These are phyloP conservation scores for Endotrypanum monterogeii DNA, from an alignment of 208 protist genomes.

Conservation along the genomic window DNA sequence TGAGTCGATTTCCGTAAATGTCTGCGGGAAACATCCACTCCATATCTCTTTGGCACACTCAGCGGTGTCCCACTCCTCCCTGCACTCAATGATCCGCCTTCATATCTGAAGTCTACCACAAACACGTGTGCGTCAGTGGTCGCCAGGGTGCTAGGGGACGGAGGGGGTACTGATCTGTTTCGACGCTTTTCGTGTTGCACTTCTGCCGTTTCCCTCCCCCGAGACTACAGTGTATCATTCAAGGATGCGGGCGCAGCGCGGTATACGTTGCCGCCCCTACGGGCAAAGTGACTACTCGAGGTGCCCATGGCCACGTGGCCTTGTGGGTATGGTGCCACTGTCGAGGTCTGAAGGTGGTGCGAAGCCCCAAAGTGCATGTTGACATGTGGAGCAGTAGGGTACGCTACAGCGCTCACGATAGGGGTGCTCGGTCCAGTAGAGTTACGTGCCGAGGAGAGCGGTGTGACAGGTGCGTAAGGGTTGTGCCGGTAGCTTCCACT, in stretches of 20 bases:
- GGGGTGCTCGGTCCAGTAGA: conserved; percentile 32
- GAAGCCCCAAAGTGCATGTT: conserved; percentile 28
- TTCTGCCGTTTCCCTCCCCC: background rate
- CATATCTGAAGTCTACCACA: too few species aligned
- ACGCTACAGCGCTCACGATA: conserved; percentile 10
- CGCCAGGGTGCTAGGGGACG: too few species aligned
- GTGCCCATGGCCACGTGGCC: conserved; percentile 9
- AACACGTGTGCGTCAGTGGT: too few species aligned
- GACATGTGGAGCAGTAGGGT: conserved; percentile 12
- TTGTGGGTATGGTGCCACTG: background rate
- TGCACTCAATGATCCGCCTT: too few species aligned
- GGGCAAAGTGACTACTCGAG: conserved; percentile 29
- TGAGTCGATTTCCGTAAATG: too few species aligned
- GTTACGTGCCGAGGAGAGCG: conserved; percentile 34
- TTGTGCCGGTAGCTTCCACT: conserved; percentile 64
- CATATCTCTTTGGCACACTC: too few species aligned
- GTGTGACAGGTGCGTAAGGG: conserved; percentile 65
- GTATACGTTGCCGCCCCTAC: conserved; percentile 17
- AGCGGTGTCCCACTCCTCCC: too few species aligned
- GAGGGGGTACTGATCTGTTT: background rate
- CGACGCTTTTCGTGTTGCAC: background rate
- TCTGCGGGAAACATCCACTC: too few species aligned
- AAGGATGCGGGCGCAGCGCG: conserved; percentile 8
- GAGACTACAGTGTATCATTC: background rate
- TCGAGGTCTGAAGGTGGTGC: conserved; percentile 20